Evolutionary conservation across 2,329 filamentous ascomycete genomes (phyloP), one percentile per base, ranked within the genome.

Genomic region (Colletotrichum eremochloae): DNA sequence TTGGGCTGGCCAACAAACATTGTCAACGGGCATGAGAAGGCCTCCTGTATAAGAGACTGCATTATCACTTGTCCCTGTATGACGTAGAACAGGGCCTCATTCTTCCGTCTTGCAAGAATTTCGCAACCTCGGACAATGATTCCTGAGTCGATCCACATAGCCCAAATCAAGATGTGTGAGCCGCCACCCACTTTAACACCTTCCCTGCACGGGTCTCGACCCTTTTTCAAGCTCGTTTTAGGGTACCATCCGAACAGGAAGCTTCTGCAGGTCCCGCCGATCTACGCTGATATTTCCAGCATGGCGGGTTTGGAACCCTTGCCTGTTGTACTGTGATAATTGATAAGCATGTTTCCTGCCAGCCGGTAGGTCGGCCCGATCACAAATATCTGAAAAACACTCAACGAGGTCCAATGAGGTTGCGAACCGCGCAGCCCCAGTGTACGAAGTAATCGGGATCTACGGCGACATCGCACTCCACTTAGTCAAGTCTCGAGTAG

Each of bases 361-460:
- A 46, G 31, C 53, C 53, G 31, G 42, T 66, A 33, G 53, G 50
- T 66, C 63, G 53, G 63, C 40, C 53, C 53, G 63, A 66, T 60
- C 40, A 66, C 18, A 36, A 36, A 44, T 18, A 3, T 3, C 50
- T 33, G 24, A 24, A 11, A 20, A 11, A 56, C 14, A 33, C 20
- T 15, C 31, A 20, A 20, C 33, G 18, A 40, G 14, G 33, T 12
- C 63, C 63, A 66, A 58, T 66, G 24, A 38, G 33, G 7, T 58
- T 48, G 20, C 6, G 14, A 33, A 66, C 63, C 53, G 63, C 63
- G n/a, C 11, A 12, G 63, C 31, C 40, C 63, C 52, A 29, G 18
- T 44, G 11, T 38, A 24, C 24, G 24, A 24, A 24, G 24, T 24
- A 38, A 29, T 60, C 53, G 63, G 63, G 20, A n/a, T 66, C 31